These are phyloP conservation scores for Macrolepiota dolichaula DNA, from an alignment of 768 basidiomycete genomes.

Conservation along the genomic window DNA sequence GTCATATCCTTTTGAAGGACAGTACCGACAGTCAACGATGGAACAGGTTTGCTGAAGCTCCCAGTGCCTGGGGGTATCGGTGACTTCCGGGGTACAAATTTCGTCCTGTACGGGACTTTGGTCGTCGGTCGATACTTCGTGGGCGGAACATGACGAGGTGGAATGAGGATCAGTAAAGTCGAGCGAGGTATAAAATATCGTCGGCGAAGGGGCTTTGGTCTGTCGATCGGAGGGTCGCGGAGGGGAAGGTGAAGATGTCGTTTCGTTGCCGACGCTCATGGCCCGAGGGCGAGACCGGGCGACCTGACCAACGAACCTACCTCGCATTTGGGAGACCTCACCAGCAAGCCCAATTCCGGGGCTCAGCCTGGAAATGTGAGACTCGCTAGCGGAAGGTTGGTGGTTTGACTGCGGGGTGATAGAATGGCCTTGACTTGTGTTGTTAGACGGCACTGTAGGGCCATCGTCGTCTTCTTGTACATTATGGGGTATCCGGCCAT, in stretches of 20 bases:
- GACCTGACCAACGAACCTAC: slow-evolving; percentile 20
- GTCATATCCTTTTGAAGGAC: slow-evolving; percentile 10
- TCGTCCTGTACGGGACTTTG: not conserved
- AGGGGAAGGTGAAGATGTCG: slow-evolving; percentile 11
- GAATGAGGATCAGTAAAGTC: slow-evolving; percentile 16
- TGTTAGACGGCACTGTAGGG: slow-evolving; percentile 2
- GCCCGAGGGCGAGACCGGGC: slow-evolving; percentile 1
- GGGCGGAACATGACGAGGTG: not conserved
- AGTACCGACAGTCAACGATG: slow-evolving; percentile 9
- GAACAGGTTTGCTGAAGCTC: slow-evolving; percentile 8
- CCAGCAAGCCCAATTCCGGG: slow-evolving; percentile 27
- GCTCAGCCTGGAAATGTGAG: slow-evolving; percentile 14
- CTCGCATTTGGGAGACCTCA: slow-evolving; percentile 31
- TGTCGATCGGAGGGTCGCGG: not conserved
- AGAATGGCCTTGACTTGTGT: slow-evolving; percentile 12
- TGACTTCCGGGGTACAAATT: not conserved
- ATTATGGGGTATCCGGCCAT: slow-evolving; percentile 23
- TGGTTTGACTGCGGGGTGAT: slow-evolving; percentile 15
- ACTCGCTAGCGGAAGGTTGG: slow-evolving; percentile 15
- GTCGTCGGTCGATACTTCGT: not conserved
- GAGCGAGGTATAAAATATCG: slow-evolving; percentile 29
- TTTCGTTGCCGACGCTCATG: slow-evolving; percentile 7
- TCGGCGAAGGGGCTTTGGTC: slow-evolving; percentile 24
- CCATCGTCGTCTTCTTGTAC: slow-evolving; percentile 13
- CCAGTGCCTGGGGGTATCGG: not conserved